phyloP scores from a whole-genome alignment of 2,329 filamentous ascomycete species.

The Dryadomyces quercivorus region DNA sequence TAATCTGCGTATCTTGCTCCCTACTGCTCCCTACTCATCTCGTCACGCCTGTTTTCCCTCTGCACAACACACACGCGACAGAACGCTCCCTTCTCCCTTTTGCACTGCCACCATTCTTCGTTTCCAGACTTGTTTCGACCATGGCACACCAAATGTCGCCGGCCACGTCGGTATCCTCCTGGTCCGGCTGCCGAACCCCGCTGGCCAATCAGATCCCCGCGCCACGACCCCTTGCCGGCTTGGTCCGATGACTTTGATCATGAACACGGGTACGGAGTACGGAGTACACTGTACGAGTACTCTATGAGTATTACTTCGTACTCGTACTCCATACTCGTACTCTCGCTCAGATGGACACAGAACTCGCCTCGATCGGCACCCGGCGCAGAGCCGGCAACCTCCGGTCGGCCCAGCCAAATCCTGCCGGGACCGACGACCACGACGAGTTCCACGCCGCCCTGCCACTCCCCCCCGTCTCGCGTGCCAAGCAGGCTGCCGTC shows the following conservation, averaged over 20 bases:
- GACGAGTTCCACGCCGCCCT: slow-evolving; percentile 6
- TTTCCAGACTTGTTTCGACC: neutral
- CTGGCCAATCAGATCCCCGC: no score
- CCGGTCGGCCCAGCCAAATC: no score
- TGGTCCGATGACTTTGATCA: no score
- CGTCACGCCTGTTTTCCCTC: neutral
- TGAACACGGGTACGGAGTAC: no score
- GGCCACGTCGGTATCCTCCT: neutral
- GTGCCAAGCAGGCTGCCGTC: slow-evolving; percentile 28
- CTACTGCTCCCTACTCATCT: no score
- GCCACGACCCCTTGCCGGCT: no score
- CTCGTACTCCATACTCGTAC: no score
- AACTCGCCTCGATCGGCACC: neutral
- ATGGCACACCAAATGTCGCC: neutral
- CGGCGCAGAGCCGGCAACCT: neutral
- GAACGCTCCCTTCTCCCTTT: neutral
- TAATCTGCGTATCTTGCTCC: no score
- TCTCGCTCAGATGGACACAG: no score
- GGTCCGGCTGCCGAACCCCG: no score
- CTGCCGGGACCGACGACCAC: neutral
- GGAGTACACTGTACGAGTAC: no score
- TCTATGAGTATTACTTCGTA: no score
- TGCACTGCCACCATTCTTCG: neutral
- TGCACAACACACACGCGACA: neutral
- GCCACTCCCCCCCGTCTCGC: slow-evolving; percentile 21